phyloP scores from a whole-genome alignment of 192 early-diverging fungal species.

The Thamnidium elegans region DNA sequence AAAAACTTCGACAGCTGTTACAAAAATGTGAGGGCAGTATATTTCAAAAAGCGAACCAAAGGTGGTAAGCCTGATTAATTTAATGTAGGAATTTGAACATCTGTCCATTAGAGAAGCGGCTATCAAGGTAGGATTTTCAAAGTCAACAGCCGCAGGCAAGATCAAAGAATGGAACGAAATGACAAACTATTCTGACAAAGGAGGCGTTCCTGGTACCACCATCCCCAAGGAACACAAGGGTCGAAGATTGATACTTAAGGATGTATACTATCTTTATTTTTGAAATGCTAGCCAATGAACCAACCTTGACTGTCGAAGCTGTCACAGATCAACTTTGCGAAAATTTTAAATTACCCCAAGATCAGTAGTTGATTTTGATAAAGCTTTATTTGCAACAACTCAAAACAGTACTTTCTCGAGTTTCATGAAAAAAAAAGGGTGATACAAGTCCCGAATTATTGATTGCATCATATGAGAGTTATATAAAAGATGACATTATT shows the following conservation, averaged over 20 bases:
- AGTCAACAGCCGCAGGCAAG: constrained; percentile 4
- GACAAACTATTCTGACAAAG: background rate
- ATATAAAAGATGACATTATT: background rate
- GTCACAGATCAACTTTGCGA: too few relatives aligned
- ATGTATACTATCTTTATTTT: too few relatives aligned
- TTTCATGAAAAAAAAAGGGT: background rate
- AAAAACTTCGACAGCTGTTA: constrained; percentile 1
- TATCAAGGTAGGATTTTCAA: background rate
- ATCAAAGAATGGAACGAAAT: constrained; percentile 2
- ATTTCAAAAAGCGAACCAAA: constrained; percentile 4
- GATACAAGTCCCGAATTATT: too few relatives aligned
- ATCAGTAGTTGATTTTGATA: constrained; percentile 14
- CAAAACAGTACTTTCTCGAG: background rate
- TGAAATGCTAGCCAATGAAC: too few relatives aligned
- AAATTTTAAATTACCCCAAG: too few relatives aligned
- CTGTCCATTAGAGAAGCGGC: too few relatives aligned
- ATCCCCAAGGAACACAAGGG: too few relatives aligned
- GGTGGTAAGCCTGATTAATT: constrained; percentile 4
- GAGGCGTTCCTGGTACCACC: too few relatives aligned
- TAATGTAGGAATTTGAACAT: constrained; percentile 7
- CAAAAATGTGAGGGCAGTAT: background rate
- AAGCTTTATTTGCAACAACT: background rate
- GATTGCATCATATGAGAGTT: background rate
- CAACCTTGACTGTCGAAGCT: too few relatives aligned
- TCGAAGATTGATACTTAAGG: too few relatives aligned